Base-by-base conservation (phyloP, 2,329 filamentous ascomycete species). In the Grosmannia huntii region DNA sequence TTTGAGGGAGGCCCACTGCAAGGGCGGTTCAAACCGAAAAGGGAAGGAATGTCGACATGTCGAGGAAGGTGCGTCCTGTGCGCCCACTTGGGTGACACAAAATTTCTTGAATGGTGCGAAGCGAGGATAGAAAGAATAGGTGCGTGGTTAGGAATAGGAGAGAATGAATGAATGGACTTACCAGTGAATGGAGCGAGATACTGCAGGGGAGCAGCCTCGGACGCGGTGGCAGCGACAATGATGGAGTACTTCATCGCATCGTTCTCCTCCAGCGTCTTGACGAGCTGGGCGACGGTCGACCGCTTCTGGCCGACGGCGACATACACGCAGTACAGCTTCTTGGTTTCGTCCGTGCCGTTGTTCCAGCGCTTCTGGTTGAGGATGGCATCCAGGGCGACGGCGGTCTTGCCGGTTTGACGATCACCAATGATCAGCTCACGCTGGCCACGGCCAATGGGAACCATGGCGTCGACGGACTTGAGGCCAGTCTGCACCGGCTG, bases 371-470 rank as follows among this genome's bases (percentile, higher is more conserved):
- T 95, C 84, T 99, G 94, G 87, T 99, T 99, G 64, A 99, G 86
- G 68, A 99, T 97, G 75, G 92, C 85, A 75, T 99, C 94, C 63
- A 99, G 89, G 71, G 87, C 92, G 73, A 99, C 92, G 70, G 94
- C 94, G 73, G 94, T 99, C 88, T 99, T 99, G 78, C 94, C 94
- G 70, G 94, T 99, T 81, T 99, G 94, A 90, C 94, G 94, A 75
- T 99, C 94, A 82, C 94, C 94, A 77, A 99, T 99, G 77, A 99
- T 97, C 84, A 99, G 81, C 83, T 99, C 94, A 92, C 94, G 94
- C 84, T 99, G 94, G 73, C 94, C 94, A 92, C 94, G 94, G 75
- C 94, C 94, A 70, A 99, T 96, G 70, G 94, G 94, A 69, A 99
- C 94, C 94, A 99, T 97, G 79, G 94, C 91, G 75, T 99, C 94